A percentile compares a stretch with the other conserved stretches of the same genome.
These are phyloP conservation scores for Hysterangium stoloniferum DNA, from an alignment of 768 basidiomycete genomes.

Conservation along the genomic window DNA sequence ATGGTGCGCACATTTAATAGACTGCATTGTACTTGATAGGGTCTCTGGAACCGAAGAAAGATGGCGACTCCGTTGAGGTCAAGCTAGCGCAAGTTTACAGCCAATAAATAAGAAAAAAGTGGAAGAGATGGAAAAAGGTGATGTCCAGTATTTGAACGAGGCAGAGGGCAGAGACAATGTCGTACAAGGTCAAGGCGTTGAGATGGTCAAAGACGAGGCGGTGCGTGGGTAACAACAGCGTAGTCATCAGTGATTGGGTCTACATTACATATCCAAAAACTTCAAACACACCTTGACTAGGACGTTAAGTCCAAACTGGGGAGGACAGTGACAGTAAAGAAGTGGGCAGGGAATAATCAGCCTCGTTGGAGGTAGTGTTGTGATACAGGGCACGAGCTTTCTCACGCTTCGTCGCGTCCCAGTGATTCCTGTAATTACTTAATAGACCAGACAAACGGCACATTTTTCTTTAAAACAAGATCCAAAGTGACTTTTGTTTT, in stretches of 20 bases:
- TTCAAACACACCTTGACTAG: neutral
- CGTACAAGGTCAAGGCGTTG: too few relatives aligned
- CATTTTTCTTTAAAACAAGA: too few relatives aligned
- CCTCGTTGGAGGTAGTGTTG: too few relatives aligned
- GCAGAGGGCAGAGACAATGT: neutral
- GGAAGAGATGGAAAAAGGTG: neutral
- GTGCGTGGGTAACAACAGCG: neutral
- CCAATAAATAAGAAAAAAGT: neutral
- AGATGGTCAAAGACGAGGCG: neutral
- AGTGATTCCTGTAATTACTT: too few relatives aligned
- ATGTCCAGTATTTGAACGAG: neutral
- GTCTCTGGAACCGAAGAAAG: neutral
- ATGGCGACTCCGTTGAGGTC: neutral
- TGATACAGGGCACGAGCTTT: too few relatives aligned
- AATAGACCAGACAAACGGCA: too few relatives aligned
- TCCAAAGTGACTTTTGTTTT: too few relatives aligned
- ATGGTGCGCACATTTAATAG: conserved; percentile 70
- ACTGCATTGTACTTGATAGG: conserved; percentile 54
- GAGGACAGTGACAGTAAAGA: neutral
- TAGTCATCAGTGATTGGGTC: too few relatives aligned
- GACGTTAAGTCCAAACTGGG: neutral
- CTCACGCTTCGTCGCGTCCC: too few relatives aligned
- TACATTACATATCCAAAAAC: too few relatives aligned
- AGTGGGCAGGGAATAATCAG: neutral
- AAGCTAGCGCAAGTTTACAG: neutral